Base-by-base conservation (phyloP, 2,329 filamentous ascomycete genomes). In the Scedosporium apiospermum region DNA sequence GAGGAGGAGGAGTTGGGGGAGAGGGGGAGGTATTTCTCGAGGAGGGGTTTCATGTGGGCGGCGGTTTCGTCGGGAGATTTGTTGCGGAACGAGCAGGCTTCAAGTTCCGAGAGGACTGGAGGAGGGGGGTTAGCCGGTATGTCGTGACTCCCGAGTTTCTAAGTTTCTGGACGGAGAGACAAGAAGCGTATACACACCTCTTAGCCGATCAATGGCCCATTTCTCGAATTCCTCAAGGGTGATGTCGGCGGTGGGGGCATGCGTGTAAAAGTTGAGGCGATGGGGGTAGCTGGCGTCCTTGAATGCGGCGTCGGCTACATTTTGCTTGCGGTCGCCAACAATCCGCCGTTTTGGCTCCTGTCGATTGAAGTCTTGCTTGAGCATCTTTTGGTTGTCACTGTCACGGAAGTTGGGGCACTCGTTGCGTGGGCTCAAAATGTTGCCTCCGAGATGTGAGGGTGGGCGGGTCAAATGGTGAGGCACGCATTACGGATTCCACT, bases 201-300 rank as follows among this genome's bases (percentile, higher is more conserved):
- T 88, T 67, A 99, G 75, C 63, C 95, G 83, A 70, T 96, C 90
- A 70, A 99, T 98, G 10, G 93, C 95, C 95, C 95, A 99, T 82
- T 96, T 92, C 73, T 99, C 95, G 70, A 99, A 99, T 72, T 99
- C 88, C 72, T 99, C 95, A 51, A 99, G 86, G 0, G 91, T 96
- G 68, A 99, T 95, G 71, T 99, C 95, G 58, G 90, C 89, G 0
- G 92, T 97, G 0, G 95, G 95, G 57, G 95, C 90, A 27, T 88
- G 82, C 53, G 86, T 79, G 77, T 99, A 99, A 76, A 97, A 93
- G 79, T 96, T 99, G 70, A 99, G 84, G 63, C 93, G 88, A 74
- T 93, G 83, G 14, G 88, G 86, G 73, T 98, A 99, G 53, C 88
- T 82, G 63, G 88, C 82, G 67, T 91, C 86, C 74, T 90, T 88